Base-by-base conservation (phyloP, 176 grass and related monocot species). In the Poa annua region DNA sequence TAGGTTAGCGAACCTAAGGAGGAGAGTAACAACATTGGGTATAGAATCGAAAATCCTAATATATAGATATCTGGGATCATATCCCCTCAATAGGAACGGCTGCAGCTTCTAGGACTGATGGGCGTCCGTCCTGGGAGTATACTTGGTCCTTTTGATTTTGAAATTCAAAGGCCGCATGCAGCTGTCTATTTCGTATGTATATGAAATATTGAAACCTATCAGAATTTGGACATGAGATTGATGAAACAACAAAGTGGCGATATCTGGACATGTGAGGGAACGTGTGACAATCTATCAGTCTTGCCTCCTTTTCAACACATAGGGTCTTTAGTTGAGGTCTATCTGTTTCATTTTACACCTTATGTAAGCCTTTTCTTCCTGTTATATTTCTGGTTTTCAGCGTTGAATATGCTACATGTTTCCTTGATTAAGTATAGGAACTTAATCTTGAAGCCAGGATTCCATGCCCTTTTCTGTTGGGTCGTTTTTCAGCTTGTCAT, bases 361-460 rank as follows among this genome's bases (percentile, higher is more conserved):
- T 84, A 21, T 14, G 16, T 60, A 19, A 47, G 6, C 0, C n/a
- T 50, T 83, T 59, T 62, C 4, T 29, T 66, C 14, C 10, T 32
- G 65, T 21, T 53, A 76, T 35, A 22, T 15, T 79, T 71, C 32
- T 85, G 52, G 39, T 19, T 60, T 77, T 38, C 68, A 34, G 4
- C 1, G 68, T 29, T 6, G 3, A 52, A 64, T 33, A 26, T 8
- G 20, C 67, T 66, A 44, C 65, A 83, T 83, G n/a, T 64, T 79
- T 14, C 33, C 19, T 55, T n/a, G 25, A 69, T n/a, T 48, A 69
- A 48, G 71, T 67, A 53, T 62, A 73, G 44, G 24, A 73, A 73
- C 42, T 73, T 73, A 73, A 50, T 50, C 13, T 72, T 48, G 69
- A 75, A 59, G 42, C 26, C 45, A 76, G 38, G 39, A 81, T 75